These are phyloP conservation scores for Pichia terricola DNA, from an alignment of 1,139 yeast genomes.

Conservation along the genomic window DNA sequence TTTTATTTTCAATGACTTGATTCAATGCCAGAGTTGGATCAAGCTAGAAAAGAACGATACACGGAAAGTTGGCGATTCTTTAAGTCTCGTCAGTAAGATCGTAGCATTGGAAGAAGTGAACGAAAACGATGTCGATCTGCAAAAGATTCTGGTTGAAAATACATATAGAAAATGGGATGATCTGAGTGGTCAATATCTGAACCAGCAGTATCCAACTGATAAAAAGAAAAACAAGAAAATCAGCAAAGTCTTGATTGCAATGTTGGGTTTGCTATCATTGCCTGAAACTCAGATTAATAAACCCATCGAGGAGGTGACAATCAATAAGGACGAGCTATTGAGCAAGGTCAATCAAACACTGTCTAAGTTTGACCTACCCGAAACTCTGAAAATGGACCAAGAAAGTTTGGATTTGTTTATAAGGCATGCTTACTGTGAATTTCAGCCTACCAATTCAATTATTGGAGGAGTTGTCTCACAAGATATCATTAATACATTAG, in stretches of 20 bases:
- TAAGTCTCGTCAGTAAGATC: slow-evolving; percentile 45
- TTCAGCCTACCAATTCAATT: slow-evolving; percentile 80
- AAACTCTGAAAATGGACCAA: slow-evolving; percentile 21
- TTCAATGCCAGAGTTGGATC: slow-evolving; percentile 49
- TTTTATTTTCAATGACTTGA: slow-evolving; percentile 68
- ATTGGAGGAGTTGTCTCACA: slow-evolving; percentile 88
- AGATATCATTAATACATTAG: slow-evolving; percentile 76
- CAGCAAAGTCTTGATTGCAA: slow-evolving; percentile 51
- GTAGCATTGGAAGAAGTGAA: slow-evolving; percentile 34
- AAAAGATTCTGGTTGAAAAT: slow-evolving; percentile 50
- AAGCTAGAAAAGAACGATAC: slow-evolving; percentile 40
- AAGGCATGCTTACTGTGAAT: slow-evolving; percentile 54
- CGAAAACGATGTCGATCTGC: slow-evolving; percentile 29
- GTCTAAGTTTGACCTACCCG: slow-evolving; percentile 30
- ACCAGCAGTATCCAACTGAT: slow-evolving; percentile 29
- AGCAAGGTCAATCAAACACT: slow-evolving; percentile 24
- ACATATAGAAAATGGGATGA: slow-evolving; percentile 35
- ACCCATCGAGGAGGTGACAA: slow-evolving; percentile 16
- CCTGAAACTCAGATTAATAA: slow-evolving; percentile 7
- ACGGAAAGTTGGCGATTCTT: slow-evolving; percentile 35
- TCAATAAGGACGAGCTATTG: slow-evolving; percentile 19
- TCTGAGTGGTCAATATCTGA: slow-evolving; percentile 22
- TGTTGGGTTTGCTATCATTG: slow-evolving; percentile 44
- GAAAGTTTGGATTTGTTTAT: slow-evolving; percentile 34
- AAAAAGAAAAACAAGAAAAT: slow-evolving; percentile 48